Evolutionary conservation across 2,329 filamentous ascomycete species (phyloP), one percentile per base, ranked within the genome.

Genomic region (Allantophomopsis lycopodina): DNA sequence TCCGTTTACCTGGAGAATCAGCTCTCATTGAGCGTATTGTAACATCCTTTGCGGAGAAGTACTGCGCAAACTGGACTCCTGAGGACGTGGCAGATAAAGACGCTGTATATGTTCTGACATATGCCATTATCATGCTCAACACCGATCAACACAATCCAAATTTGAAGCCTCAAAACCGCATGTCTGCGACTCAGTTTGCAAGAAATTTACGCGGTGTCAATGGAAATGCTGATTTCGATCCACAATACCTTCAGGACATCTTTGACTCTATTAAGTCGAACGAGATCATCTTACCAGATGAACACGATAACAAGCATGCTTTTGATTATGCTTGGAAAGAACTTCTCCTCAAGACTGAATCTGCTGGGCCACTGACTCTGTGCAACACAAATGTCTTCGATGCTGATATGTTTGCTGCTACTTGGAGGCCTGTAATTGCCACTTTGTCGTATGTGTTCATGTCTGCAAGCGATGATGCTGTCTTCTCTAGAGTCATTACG

Each of bases 251-350:
- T 1, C 74, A 87, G 54, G 75, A 75, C 2, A 94, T 96, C 40
- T 98, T 81, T 53, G 79, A 94, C 50, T 86, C 86, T 1, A 98
- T 98, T 63, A 86, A 82, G 56, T 77, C 76, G 14, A 85, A 91
- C 48, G 91, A 98, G 60, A 98, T 98, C 46, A 95, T 98, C 47
- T 64, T 98, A 16, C 91, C 91, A 0, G 91, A 96, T 48, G 91
- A 98, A 60, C 91, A 96, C 57, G 88, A 95, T 55, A 95, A 94
- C 58, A 83, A 89, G 56, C 83, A 94, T 61, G 88, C 87, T 1
- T 96, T 96, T 55, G 89, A 96, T 57, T 91, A 94, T 60, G 89
- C 91, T 2, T 98, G 91, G 91, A 89, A 89, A 57, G 91, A 98
- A 58, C 65, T 98, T 10, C 64, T 96, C 32, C 63, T 87, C 46